Percentiles rank a stretch among this genome's conserved stretches.
phyloP scores from a whole-genome alignment of 2,329 filamentous ascomycete species.

The Sarocladiaceae sp. region DNA sequence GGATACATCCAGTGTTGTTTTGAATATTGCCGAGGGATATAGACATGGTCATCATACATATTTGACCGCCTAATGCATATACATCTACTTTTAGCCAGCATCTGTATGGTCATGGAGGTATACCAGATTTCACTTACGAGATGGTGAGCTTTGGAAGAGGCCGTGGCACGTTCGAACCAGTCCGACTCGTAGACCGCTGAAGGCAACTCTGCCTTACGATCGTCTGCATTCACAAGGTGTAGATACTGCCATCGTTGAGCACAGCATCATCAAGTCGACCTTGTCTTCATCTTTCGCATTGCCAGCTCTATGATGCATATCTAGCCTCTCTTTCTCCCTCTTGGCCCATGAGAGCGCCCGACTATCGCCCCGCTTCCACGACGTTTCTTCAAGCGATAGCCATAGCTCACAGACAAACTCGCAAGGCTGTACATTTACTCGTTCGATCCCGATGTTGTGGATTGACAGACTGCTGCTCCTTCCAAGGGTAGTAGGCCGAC shows the following conservation, averaged over 20 bases:
- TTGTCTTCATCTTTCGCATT: slow-evolving; percentile 10
- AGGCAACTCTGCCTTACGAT: too few species aligned
- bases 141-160: too few species aligned
- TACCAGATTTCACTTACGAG: too few species aligned
- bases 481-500: neutral
- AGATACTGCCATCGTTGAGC: neutral
- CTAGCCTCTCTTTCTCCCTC: slow-evolving; percentile 1
- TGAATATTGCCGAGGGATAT: too few species aligned
- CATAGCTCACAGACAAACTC: neutral
- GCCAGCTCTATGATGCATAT: slow-evolving; percentile 10
- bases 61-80: too few species aligned
- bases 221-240: too few species aligned
- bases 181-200: too few species aligned
- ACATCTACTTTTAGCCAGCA: too few species aligned
- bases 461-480: neutral
- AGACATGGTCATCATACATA: too few species aligned
- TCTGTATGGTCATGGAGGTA: too few species aligned
- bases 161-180: too few species aligned
- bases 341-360: neutral
- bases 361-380: neutral
- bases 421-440: neutral
- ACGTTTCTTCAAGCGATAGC: neutral
- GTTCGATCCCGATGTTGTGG: neutral
- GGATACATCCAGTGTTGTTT: too few species aligned
- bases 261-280: neutral